Percentiles rank a stretch among this genome's conserved stretches.
Conservation (phyloP, 2,329 filamentous ascomycete genomes). For the Chrysoporthe puriensis region DNA sequence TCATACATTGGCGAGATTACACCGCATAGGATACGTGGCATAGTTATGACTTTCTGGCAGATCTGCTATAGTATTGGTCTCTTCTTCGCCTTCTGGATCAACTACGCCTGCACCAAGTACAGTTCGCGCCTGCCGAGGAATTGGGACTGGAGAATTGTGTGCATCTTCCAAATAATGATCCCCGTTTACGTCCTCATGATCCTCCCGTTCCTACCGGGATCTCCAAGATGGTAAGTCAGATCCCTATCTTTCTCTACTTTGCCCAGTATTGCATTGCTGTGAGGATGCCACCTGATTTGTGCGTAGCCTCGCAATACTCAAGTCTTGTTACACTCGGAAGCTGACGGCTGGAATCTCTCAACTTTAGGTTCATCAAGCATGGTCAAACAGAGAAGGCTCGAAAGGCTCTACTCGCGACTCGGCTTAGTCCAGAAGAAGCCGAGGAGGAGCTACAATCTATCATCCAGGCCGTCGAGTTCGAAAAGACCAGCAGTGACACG, state of each 20-base stretch:
- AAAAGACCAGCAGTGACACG: slow-evolving; percentile 68
- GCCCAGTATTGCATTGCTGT: neutral
- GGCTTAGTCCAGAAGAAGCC: slow-evolving; percentile 66
- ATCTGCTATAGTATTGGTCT: slow-evolving; percentile 35
- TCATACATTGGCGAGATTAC: slow-evolving; percentile 73
- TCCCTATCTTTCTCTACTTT: neutral
- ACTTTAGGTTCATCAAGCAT: slow-evolving; percentile 49
- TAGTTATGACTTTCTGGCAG: slow-evolving; percentile 73
- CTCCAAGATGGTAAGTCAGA: slow-evolving; percentile 67
- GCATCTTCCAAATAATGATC: slow-evolving; percentile 72
- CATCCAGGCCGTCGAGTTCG: slow-evolving; percentile 70
- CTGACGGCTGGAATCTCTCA: neutral
- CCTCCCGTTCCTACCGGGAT: slow-evolving; percentile 69
- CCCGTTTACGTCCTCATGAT: slow-evolving; percentile 64
- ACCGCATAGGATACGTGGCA: slow-evolving; percentile 65
- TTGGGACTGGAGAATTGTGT: slow-evolving; percentile 75
- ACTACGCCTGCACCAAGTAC: slow-evolving; percentile 62
- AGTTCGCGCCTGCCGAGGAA: slow-evolving; percentile 49
- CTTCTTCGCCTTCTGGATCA: slow-evolving; percentile 67
- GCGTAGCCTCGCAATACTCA: neutral
- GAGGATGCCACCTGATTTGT: neutral
- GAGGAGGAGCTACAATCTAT: slow-evolving; percentile 69
- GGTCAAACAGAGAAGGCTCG: slow-evolving; percentile 63
- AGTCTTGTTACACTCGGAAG: neutral
- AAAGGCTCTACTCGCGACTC: slow-evolving; percentile 58